phyloP scores from a whole-genome alignment of 257 asterid species.

The Mentha longifolia region DNA sequence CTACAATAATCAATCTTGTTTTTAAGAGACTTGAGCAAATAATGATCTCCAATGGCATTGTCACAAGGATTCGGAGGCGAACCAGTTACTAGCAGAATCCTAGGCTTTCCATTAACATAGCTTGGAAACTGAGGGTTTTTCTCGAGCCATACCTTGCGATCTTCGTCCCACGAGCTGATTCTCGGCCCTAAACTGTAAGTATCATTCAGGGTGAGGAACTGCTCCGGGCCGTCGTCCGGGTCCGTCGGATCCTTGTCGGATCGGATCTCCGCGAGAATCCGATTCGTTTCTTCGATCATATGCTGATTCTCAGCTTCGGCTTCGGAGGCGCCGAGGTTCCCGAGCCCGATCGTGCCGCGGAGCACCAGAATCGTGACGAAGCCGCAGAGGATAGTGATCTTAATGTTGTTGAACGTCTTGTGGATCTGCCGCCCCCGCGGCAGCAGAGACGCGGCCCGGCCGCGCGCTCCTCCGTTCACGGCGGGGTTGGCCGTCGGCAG shows the following conservation, averaged over 20 bases:
- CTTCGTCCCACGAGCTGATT: constrained; percentile 67
- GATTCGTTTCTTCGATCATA: constrained; percentile 67
- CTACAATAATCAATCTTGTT: constrained; percentile 95
- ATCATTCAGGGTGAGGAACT: constrained; percentile 41
- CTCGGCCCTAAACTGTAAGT: constrained; percentile 70
- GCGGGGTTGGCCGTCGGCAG: constrained; percentile 54
- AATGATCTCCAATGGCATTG: constrained; percentile 93
- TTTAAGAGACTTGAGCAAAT: constrained; percentile 71
- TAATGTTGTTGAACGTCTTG: constrained; percentile 72
- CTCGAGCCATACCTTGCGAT: constrained; percentile 71
- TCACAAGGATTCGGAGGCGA: constrained; percentile 87
- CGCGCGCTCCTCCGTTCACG: constrained; percentile 53
- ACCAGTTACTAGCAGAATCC: constrained; percentile 82
- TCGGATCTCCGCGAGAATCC: constrained; percentile 80
- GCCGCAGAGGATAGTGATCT: constrained; percentile 84
- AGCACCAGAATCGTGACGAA: constrained; percentile 83
- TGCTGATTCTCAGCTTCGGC: constrained; percentile 69
- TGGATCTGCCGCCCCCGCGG: constrained; percentile 80
- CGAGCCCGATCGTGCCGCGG: constrained; percentile 87
- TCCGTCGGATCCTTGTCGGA: constrained; percentile 66
- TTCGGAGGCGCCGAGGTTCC: constrained; percentile 62
- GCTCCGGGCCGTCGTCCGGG: constrained; percentile 43
- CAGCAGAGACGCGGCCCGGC: constrained; percentile 47
- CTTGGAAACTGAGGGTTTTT: constrained; percentile 70
- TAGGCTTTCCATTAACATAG: constrained; percentile 66